phyloP scores from a whole-genome alignment of 78 protist genomes.

The Dictyostelium firmibasis region DNA sequence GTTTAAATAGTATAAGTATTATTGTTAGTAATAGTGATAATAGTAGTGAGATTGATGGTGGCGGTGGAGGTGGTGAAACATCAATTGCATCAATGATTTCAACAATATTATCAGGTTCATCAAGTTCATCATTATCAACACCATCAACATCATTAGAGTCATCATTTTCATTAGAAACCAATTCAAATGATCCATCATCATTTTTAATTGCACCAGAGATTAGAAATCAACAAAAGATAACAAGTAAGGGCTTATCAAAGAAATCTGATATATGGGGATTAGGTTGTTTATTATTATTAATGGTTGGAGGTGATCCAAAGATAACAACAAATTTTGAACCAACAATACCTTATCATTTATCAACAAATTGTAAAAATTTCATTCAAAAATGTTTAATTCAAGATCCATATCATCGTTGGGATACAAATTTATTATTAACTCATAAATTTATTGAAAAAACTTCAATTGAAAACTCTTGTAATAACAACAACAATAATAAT shows the following conservation, averaged over 20 bases:
- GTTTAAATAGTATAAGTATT: background rate
- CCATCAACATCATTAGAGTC: background rate
- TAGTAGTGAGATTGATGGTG: background rate
- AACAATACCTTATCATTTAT: background rate
- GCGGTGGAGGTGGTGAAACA: background rate
- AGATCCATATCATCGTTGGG: background rate
- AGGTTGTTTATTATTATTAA: background rate
- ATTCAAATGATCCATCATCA: background rate
- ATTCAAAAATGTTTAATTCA: conserved; percentile 17
- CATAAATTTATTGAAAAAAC: conserved; percentile 6
- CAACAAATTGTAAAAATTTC: background rate
- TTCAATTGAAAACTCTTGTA: background rate
- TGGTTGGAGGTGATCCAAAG: conserved; percentile 1
- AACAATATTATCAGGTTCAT: background rate
- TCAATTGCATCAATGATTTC: background rate
- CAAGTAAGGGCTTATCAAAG: background rate
- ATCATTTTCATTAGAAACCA: background rate
- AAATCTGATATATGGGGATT: background rate
- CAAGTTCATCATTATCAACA: background rate
- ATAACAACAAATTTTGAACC: conserved; percentile 6
- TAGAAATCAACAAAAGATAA: background rate
- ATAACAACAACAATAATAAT: background rate
- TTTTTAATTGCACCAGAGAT: background rate
- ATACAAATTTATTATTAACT: background rate
- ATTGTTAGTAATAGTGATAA: background rate